phyloP scores from a whole-genome alignment of 73 alveolate genomes.

The Uronychia binucleata region DNA sequence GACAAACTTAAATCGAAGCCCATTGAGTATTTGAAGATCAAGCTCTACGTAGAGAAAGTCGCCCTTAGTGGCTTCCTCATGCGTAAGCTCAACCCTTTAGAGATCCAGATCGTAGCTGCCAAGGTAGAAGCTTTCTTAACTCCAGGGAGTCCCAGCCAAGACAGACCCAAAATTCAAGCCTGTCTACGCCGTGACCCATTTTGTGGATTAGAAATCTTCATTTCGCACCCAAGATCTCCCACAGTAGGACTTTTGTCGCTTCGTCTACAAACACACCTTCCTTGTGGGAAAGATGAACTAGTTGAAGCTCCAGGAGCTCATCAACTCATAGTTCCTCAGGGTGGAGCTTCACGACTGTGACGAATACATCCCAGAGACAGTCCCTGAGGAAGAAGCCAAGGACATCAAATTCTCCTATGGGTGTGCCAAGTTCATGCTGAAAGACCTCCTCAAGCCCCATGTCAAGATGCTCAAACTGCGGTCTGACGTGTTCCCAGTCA shows the following conservation, averaged over 20 bases:
- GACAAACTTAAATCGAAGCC: constrained; percentile 44
- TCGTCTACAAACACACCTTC: constrained; percentile 62
- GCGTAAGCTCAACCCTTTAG: constrained; percentile 62
- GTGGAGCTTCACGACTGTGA: constrained; percentile 74
- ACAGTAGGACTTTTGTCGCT: constrained; percentile 39
- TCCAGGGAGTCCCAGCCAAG: constrained; percentile 56
- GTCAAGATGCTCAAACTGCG: constrained; percentile 50
- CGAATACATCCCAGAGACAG: constrained; percentile 40
- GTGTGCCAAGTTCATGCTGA: constrained; percentile 49
- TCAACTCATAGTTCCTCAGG: constrained; percentile 40
- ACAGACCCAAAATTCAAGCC: constrained; percentile 67
- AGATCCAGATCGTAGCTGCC: constrained; percentile 43
- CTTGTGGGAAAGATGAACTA: constrained; percentile 52
- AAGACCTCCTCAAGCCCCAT: constrained; percentile 58
- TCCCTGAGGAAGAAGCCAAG: neutral
- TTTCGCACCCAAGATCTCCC: constrained; percentile 50
- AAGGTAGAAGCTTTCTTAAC: neutral
- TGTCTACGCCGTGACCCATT: constrained; percentile 37
- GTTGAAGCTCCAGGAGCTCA: constrained; percentile 32
- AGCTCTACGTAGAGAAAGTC: constrained; percentile 20
- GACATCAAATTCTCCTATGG: constrained; percentile 39
- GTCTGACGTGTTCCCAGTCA: constrained; percentile 68
- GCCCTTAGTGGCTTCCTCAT: constrained; percentile 37
- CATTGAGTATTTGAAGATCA: constrained; percentile 48
- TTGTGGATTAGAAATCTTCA: constrained; percentile 41